Evolutionary conservation across 176 grass and related monocot species (phyloP).

Genomic region (Puccinellia tenuiflora): DNA sequence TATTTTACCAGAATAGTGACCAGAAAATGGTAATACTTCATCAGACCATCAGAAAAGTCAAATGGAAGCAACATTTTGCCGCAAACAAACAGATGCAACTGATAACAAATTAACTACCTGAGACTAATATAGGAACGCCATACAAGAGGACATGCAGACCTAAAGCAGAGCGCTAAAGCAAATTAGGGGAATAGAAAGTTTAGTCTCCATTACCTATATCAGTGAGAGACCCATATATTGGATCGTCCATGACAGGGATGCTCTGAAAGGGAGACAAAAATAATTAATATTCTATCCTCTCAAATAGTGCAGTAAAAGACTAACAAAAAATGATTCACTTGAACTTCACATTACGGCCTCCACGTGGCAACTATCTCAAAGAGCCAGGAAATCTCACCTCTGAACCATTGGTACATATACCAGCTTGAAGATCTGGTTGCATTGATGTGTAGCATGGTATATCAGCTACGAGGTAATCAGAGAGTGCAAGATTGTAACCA

Average conservation of each 20-base stretch:
- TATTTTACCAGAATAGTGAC: neutral
- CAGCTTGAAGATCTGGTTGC: conserved; percentile 67
- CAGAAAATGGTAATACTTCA: neutral
- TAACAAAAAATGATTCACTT: neutral
- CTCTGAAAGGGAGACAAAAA: conserved; percentile 37
- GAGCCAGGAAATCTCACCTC: conserved; percentile 18
- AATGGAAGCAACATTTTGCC: neutral
- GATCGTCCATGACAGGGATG: conserved; percentile 54
- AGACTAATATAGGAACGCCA: conserved; percentile 4
- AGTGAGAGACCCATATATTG: conserved; percentile 68
- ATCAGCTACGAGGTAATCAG: conserved; percentile 70
- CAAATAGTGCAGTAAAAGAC: conserved; percentile 6
- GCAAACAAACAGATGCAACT: neutral
- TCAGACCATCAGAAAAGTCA: neutral
- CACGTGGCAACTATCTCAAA: neutral
- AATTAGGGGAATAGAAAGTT: neutral
- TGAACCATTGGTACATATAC: conserved; percentile 33
- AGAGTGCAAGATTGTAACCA: conserved; percentile 61
- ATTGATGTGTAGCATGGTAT: conserved; percentile 65
- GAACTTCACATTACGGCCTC: neutral
- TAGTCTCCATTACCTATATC: conserved; percentile 53
- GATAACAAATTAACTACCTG: conserved; percentile 1
- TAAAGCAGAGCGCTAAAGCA: conserved; percentile 12
- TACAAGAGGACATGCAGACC: neutral
- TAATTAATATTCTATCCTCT: conserved; percentile 4